These are phyloP conservation scores for Pseudogymnoascus sp. DNA, from an alignment of 2,329 filamentous ascomycete genomes.

Conservation along the genomic window DNA sequence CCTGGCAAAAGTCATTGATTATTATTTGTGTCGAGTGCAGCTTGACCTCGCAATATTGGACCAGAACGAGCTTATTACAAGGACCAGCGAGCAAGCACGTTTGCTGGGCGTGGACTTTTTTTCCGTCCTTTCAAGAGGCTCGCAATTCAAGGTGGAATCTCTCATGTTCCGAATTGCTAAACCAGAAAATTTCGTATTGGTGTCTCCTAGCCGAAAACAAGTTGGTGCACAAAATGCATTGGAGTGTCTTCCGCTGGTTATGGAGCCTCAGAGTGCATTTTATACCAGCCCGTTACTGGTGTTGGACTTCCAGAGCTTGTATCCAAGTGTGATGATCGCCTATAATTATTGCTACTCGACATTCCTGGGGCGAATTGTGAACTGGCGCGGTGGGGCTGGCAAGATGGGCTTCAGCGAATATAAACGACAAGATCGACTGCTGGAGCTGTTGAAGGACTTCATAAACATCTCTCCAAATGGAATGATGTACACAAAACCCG, in stretches of 20 bases:
- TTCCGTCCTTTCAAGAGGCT: conserved; percentile 88
- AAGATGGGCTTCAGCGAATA: conserved; percentile 95
- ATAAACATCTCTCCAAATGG: conserved; percentile 93
- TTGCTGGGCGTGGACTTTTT: conserved; percentile 94
- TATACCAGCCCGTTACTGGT: conserved; percentile 86
- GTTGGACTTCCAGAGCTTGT: conserved; percentile 91
- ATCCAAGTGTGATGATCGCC: conserved; percentile 97
- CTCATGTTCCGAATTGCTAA: conserved; percentile 98
- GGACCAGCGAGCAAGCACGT: conserved; percentile 90
- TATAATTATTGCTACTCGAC: conserved; percentile 99
- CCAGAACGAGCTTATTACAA: conserved; percentile 76
- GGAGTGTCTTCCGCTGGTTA: conserved; percentile 88
- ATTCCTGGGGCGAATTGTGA: conserved; percentile 75
- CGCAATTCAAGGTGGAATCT: conserved; percentile 97
- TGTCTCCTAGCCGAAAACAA: conserved; percentile 85
- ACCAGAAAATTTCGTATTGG: conserved; percentile 84
- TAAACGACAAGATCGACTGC: conserved; percentile 63
- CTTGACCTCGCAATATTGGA: conserved; percentile 88
- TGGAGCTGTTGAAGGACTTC: conserved; percentile 72
- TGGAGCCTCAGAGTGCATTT: conserved; percentile 94
- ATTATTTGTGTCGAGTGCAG: conserved; percentile 68
- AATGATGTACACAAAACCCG: conserved; percentile 85
- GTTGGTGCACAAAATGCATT: conserved; percentile 90
- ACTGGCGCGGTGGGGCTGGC: conserved; percentile 74
- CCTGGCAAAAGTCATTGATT: conserved; percentile 65